Evolutionary conservation across 306 rosid genomes (phyloP), one percentile per base, ranked within the genome.

Genomic region (Cucumis melo): DNA sequence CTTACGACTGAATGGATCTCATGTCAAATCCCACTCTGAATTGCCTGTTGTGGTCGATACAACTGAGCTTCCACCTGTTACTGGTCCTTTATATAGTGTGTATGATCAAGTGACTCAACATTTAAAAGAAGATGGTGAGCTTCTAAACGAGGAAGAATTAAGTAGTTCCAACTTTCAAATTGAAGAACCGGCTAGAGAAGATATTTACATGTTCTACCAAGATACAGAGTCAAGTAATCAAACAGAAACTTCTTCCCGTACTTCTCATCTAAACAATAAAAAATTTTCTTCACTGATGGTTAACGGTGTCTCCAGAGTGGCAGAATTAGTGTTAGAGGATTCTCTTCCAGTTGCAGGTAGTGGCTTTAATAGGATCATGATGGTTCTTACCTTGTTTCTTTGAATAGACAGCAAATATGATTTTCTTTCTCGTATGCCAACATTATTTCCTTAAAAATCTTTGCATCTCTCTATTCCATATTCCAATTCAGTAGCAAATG

Each of bases 131-230:
- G 89, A 85, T 39, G 74, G 10, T 60, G 85, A 85, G 61, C 79
- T 74, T 73, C 77, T 71, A 74, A 75, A 77, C 74, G 81, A 62
- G 60, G 83, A 75, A 36, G 75, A 82, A 73, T 24, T 77, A 56
- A 75, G 83, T 61, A 87, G 75, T 68, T 74, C 50, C 34, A 64
- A 73, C 73, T 63, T 68, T 61, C 48, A 83, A 71, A 60, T 77
- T 78, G 89, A 86, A 71, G 95, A 87, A 81, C 73, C 90, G 4
- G 86, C 13, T 1, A 92, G 96, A 83, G 85, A 92, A 71, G 95
- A 87, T 82, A 88, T 94, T 78, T 86, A 94, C 88, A 87, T 84
- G 89, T 90, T 94, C 81, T 94, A 89, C 78, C 85, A 87, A 79
- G 84, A 87, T 70, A 66, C 76, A 51, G 84, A 87, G 34, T 38